These are phyloP conservation scores for Clonostachys solani DNA, from an alignment of 2,329 filamentous ascomycete genomes.

Conservation along the genomic window DNA sequence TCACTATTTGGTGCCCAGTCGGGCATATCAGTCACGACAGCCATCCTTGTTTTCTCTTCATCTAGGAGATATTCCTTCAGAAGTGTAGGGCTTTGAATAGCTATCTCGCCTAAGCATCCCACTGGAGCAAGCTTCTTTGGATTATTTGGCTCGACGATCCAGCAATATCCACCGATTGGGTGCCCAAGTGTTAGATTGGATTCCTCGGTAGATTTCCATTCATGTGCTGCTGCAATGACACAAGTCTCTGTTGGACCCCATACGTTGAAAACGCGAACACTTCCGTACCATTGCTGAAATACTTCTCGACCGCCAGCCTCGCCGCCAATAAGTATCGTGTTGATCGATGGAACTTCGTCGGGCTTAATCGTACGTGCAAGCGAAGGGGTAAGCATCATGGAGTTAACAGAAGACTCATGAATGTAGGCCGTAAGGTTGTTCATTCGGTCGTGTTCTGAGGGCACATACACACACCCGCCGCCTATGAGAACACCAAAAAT, in stretches of 20 bases:
- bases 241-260: constrained; percentile 6
- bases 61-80: constrained; percentile 44
- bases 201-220: not conserved
- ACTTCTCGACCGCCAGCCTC: constrained; percentile 4
- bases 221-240: constrained; percentile 1
- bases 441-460: constrained; percentile 23
- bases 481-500: constrained; percentile 26
- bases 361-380: not conserved
- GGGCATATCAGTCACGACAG: not conserved
- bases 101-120: constrained; percentile 20
- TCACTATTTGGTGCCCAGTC: not conserved
- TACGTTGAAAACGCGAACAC: constrained; percentile 1
- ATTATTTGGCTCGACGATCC: constrained; percentile 1
- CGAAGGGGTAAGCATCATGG: not conserved
- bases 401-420: constrained; percentile 3
- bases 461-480: constrained; percentile 27
- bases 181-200: constrained; percentile 1
- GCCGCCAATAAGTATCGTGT: constrained; percentile 3
- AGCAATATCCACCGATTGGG: not conserved
- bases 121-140: constrained; percentile 5
- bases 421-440: constrained; percentile 20
- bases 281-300: constrained; percentile 4
- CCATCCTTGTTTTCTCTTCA: constrained; percentile 31
- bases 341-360: not conserved
- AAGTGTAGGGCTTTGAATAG: constrained; percentile 33